These are phyloP conservation scores for Patellifolia procumbens DNA, from an alignment of 179 eudicot species.

Conservation along the genomic window DNA sequence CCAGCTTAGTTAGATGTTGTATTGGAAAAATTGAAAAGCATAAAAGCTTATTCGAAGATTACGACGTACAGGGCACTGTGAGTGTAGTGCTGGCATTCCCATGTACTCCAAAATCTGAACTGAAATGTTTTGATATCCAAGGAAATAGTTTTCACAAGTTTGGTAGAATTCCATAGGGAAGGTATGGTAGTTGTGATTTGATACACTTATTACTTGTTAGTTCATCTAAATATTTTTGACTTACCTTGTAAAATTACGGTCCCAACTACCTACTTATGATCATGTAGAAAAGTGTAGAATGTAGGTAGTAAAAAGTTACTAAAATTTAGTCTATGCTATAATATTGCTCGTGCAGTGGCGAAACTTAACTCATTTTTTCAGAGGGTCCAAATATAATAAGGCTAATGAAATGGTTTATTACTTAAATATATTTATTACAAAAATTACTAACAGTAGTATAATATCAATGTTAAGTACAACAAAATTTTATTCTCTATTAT, in stretches of 20 bases:
- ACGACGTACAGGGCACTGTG: no score
- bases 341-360: no score
- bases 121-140: not conserved
- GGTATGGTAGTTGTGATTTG: conserved; percentile 20
- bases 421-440: no score
- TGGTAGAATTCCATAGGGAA: conserved; percentile 6
- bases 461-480: no score
- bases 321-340: not conserved
- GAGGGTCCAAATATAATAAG: no score
- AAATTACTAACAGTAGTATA: no score
- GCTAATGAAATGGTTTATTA: no score
- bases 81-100: not conserved
- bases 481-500: no score
- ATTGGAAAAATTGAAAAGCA: no score
- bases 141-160: not conserved
- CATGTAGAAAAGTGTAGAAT: not conserved
- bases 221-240: conserved; percentile 13
- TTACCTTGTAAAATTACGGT: not conserved
- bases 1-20: no score
- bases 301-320: not conserved
- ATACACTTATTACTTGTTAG: conserved; percentile 3
- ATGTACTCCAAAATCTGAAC: not conserved
- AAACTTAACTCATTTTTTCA: no score
- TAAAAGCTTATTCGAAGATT: no score
- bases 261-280: not conserved